Evolutionary conservation across 1,284 basidiomycete species (phyloP), one percentile per base, ranked within the genome.

Genomic region (Ustilago sp.): DNA sequence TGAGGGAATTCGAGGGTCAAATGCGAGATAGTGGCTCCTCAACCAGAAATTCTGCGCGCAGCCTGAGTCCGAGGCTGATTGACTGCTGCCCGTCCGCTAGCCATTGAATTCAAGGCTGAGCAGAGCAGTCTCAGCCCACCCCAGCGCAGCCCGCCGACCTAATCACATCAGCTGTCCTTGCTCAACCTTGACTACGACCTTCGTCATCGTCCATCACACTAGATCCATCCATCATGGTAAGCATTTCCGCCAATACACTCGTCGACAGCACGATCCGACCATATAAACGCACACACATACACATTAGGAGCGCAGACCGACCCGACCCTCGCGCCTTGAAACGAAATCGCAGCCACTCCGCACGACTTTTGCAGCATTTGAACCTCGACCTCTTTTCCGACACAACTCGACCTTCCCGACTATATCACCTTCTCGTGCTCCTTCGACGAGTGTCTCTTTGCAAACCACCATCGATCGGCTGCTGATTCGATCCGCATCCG

Each of bases 221-320:
- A 71, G 68, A 73, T 73, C 66, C 69, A 73, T 73, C 70, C 61
- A 73, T 53, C 62, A 77, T 73, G 74, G 74, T 77, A 73, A 77
- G 74, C 61, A 64, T 71, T 39, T 59, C 12, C 17, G 28, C 11
- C 68, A 57, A 32, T 53, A 67, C 13, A 15, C 13, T 54, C 52
- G 47, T 51, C 43, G 54, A 32, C 61, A 54, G 52, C 47, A 57
- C 53, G 36, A 9, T 15, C 19, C 55, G 43, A 56, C 38, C 19
- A 55, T 31, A 17, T 36, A 50, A 28, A 59, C 34, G 32, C 9
- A 56, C 51, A 45, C 38, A 66, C 17, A 19, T 3, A 56, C 51
- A 36, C n/a, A 68, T 34, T 34, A 51, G 38, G 23, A 50, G n/a
- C 50, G 28, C 60, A 17, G 5, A 28, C 39, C 52, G 52, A 58